phyloP scores from a whole-genome alignment of 2,329 filamentous ascomycete species.

The Colletotrichum godetiae region DNA sequence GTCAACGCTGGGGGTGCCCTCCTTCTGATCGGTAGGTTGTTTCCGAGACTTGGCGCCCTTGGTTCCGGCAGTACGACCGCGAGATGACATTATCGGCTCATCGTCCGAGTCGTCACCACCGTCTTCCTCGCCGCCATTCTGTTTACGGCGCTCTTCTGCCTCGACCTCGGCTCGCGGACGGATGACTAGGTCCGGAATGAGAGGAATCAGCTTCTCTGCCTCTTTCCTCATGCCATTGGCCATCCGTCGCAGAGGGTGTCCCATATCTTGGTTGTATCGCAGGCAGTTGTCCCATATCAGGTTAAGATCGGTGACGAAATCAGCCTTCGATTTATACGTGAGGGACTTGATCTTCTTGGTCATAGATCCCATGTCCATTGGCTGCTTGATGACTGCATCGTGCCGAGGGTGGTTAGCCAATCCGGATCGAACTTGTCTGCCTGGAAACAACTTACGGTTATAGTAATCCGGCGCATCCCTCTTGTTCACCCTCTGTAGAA shows the following conservation, averaged over 20 bases:
- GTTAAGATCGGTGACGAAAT: conserved; percentile 93
- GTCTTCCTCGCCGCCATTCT: conserved; percentile 86
- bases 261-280: conserved; percentile 91
- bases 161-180: conserved; percentile 94
- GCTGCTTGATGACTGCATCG: conserved; percentile 85
- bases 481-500: conserved; percentile 94
- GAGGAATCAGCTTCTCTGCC: conserved; percentile 93
- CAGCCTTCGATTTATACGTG: conserved; percentile 87
- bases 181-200: conserved; percentile 94
- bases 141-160: conserved; percentile 84
- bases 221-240: conserved; percentile 97
- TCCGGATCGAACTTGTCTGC: conserved; percentile 4
- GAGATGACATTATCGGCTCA: conserved; percentile 97
- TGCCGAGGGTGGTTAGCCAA: conserved; percentile 39
- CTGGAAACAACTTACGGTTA: conserved; percentile 70
- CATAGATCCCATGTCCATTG: conserved; percentile 98
- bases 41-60: conserved; percentile 83
- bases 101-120: conserved; percentile 93
- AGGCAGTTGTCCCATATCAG: conserved; percentile 98
- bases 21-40: conserved; percentile 77
- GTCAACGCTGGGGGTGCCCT: conserved; percentile 82
- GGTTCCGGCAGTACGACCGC: conserved; percentile 87
- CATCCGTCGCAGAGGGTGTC: conserved; percentile 89
- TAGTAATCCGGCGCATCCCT: conserved; percentile 97
- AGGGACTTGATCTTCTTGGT: conserved; percentile 93